Conservation (phyloP, 2,329 filamentous ascomycete species). For the Trichoderma sp. region DNA sequence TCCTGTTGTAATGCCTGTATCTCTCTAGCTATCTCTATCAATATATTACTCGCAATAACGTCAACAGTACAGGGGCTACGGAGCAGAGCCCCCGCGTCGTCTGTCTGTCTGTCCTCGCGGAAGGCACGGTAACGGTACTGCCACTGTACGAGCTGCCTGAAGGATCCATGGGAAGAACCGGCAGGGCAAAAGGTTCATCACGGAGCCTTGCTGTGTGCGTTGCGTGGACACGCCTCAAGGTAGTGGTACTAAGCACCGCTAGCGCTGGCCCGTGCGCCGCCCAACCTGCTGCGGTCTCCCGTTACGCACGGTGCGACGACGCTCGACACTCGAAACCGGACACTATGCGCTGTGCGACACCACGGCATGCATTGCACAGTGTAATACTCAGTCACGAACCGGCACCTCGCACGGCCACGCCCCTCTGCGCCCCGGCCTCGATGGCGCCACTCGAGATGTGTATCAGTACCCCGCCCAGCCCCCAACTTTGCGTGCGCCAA, state of each 20-base stretch:
- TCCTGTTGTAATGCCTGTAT: not conserved
- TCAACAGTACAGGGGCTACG: too few species aligned
- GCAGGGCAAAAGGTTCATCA: not conserved
- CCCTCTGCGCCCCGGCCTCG: not conserved
- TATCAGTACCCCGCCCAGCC: not conserved
- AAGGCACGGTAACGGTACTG: not conserved
- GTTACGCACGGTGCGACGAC: slow-evolving; percentile 1
- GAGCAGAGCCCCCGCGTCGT: too few species aligned
- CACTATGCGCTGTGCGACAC: slow-evolving; percentile 5
- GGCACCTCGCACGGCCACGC: not conserved
- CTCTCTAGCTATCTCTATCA: not conserved
- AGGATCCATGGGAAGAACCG: not conserved
- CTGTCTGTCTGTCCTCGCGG: not conserved
- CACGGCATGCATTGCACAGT: not conserved
- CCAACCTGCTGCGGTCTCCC: slow-evolving; percentile 16
- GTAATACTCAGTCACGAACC: accelerated
- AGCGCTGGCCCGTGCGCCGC: slow-evolving; percentile 14
- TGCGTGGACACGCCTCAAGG: not conserved
- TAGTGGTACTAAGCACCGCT: not conserved
- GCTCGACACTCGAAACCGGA: not conserved
- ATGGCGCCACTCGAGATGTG: not conserved
- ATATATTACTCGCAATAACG: too few species aligned
- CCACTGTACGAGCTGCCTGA: not conserved
- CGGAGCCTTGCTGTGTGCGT: not conserved
- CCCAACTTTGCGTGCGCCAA: not conserved